Base-by-base conservation (phyloP, 1,139 yeast genomes). In the Suhomyces bokatorum region DNA sequence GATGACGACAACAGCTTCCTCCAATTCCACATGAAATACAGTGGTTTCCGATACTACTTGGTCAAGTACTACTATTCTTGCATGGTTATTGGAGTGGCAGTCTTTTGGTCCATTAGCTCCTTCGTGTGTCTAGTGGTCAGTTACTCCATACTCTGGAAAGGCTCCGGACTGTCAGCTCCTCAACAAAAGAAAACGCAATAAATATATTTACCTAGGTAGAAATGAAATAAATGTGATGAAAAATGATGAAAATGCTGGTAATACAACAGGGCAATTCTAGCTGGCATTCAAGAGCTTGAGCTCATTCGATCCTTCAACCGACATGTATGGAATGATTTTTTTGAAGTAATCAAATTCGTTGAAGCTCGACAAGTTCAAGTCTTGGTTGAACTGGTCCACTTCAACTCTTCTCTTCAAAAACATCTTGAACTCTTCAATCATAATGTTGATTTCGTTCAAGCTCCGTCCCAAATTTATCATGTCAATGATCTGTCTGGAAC, bases 401-500 rank as follows among this genome's bases (percentile, higher is more conserved):
- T 70, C 75, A 32, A 72, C 64, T 40, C 69, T 62, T 16, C 57
- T 59, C 39, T 70, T 64, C 54, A 83, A 70, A 58, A 74, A 85
- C 35, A 64, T 63, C 55, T 83, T 86, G 59, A 81, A 84, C 56
- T 83, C 87, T 3, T 71, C 69, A 26, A 83, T 82, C 32, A 75
- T 63, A 3, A 53, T 43, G 45, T 77, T 75, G 84, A 89, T 82
- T 56, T 86, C 93, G 50, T 80, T 80, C 44, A 86, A 59, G n/a
- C 87, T 72, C 46, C 80, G 74, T 8, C 90, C 91, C 27, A 83
- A 67, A 48, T 78, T 66, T 20, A 47, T 44, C 45, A 54, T 48
- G 16, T 50, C 48, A 27, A 51, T 45, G 10, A 47, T 40, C 4
- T 37, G 45, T 15, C 44, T 46, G 11, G 47, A 31, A 15, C 37